Percentiles rank a stretch among this genome's conserved stretches.
Evolutionary conservation across 441 rosid genomes (phyloP).

Genomic region (Mallotus japonicus): DNA sequence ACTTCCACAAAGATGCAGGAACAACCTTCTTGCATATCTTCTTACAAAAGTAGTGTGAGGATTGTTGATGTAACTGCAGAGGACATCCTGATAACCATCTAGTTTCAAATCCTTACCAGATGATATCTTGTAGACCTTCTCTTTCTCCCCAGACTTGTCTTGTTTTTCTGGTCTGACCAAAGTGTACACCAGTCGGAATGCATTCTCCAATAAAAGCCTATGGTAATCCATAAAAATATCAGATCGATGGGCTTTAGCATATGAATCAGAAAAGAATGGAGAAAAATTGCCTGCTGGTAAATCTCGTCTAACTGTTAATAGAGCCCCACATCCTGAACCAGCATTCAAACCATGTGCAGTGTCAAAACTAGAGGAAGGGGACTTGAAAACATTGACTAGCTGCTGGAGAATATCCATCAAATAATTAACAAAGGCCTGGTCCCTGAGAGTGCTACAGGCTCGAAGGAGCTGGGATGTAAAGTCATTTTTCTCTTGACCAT

Average conservation of each 20-base stretch:
- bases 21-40: conserved; percentile 98
- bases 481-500: conserved; percentile 86
- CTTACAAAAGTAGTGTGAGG: conserved; percentile 94
- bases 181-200: conserved; percentile 88
- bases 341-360: conserved; percentile 56
- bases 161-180: conserved; percentile 99
- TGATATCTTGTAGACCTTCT: conserved; percentile 62
- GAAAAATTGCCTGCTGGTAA: conserved; percentile 95
- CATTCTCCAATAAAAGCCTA: conserved; percentile 91
- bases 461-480: conserved; percentile 82
- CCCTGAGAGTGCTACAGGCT: conserved; percentile 87
- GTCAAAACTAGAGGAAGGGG: conserved; percentile 64
- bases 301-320: conserved; percentile 89
- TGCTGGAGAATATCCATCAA: conserved; percentile 98
- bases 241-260: conserved; percentile 89
- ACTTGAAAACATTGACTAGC: conserved; percentile 88
- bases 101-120: conserved; percentile 88
- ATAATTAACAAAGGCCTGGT: conserved; percentile 88
- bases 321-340: conserved; percentile 98
- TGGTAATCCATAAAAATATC: conserved; percentile 96
- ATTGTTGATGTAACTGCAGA: conserved; percentile 98
- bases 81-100: conserved; percentile 98
- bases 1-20: conserved; percentile 98
- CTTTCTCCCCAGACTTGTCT: conserved; percentile 94
- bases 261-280: conserved; percentile 99